phyloP scores from a whole-genome alignment of 371 early-diverging fungal genomes.

The Chytridiales sp. region DNA sequence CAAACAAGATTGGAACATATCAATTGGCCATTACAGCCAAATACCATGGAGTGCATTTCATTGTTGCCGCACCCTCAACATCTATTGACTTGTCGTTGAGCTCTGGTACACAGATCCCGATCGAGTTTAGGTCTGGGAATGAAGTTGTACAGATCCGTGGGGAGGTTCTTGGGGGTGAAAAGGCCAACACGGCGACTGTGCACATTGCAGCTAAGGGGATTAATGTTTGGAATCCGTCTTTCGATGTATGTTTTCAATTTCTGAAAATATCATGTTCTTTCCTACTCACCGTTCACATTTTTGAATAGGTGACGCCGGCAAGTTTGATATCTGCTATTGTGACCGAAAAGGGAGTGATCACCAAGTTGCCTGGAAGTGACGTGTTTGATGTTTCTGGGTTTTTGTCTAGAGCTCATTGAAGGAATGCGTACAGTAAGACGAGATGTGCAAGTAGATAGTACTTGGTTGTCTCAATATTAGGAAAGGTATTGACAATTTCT shows the following conservation, averaged over 20 bases:
- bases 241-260: slow-evolving; percentile 55
- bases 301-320: slow-evolving; percentile 78
- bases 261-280: neutral
- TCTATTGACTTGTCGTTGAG: slow-evolving; percentile 77
- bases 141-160: slow-evolving; percentile 81
- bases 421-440: too few species aligned
- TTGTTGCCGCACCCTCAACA: slow-evolving; percentile 94
- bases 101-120: slow-evolving; percentile 74
- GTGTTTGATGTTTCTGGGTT: slow-evolving; percentile 29
- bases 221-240: slow-evolving; percentile 93
- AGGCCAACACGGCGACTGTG: slow-evolving; percentile 53
- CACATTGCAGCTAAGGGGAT: slow-evolving; percentile 82
- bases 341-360: slow-evolving; percentile 86
- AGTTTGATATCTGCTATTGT: slow-evolving; percentile 84
- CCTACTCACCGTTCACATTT: neutral
- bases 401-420: too few species aligned
- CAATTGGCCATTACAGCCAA: slow-evolving; percentile 89
- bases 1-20: slow-evolving; percentile 98
- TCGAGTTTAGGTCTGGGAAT: slow-evolving; percentile 79
- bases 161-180: slow-evolving; percentile 38
- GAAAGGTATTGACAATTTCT: too few species aligned
- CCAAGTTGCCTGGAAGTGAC: slow-evolving; percentile 49
- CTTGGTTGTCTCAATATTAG: too few species aligned
- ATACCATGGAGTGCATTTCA: slow-evolving; percentile 81
- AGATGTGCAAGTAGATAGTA: too few species aligned